Base-by-base conservation (phyloP, 495 filamentous ascomycete genomes). In the Sordaria brevicollis region DNA sequence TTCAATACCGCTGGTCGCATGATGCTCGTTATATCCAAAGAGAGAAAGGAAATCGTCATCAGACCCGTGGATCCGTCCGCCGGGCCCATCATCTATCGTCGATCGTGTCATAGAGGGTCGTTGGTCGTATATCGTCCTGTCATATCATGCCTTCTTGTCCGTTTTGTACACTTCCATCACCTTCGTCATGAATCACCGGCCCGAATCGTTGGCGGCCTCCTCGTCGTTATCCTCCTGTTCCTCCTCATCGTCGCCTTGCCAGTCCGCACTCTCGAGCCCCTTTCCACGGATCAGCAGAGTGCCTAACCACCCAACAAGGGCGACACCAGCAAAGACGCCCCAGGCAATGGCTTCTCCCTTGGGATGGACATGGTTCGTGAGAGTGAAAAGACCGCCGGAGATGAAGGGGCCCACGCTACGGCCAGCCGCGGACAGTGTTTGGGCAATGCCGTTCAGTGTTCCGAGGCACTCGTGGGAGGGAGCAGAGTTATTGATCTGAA, bases 381-480 rank as follows among this genome's bases (percentile, higher is more conserved):
- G 79, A 0, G 92, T 90, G 77, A 96, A 98, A 0, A 99, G 81
- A 3, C 88, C 87, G 1, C 95, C 95, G 0, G 92, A 92, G 4
- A 97, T 80, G 76, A 98, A 93, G 0, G 95, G 95, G 0, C 95
- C 96, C 1, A 92, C 85, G 35, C 94, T 92, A 65, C 95, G 88
- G 29, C 95, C 95, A 2, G 91, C 94, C 0, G 96, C 95, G 8
- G 93, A 95, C 3, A 99, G 87, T 0, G 93, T 96, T 79, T 99
- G 95, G 4, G 95, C 95, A 21, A 99, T 88, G 35, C 95, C 95
- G 72, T 98, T 97, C 35, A 99, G 82, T 1, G 91, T 94, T 11
- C 95, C 95, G 0, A 99, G 85, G 4, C 93, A 93, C 21, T 90
- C 89, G 77, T 96, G 86, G 37, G 93, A 92, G 0, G 92, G 93